Conservation (phyloP, 768 basidiomycete species). For the Terana coerulea region DNA sequence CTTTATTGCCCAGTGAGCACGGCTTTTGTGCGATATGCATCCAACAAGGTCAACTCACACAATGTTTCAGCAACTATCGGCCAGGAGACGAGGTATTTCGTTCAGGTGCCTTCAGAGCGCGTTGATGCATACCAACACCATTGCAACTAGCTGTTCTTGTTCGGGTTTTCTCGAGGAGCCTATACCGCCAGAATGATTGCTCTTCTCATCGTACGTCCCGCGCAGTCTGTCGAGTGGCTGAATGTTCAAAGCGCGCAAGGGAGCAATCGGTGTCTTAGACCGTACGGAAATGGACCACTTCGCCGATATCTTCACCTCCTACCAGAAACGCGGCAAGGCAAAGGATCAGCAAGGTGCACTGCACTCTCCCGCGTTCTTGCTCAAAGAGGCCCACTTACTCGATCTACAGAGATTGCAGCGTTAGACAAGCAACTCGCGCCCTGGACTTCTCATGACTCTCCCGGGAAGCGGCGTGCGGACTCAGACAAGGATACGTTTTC, state of each 20-base stretch:
- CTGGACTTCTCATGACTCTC: constrained; percentile 51
- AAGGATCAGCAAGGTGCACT: constrained; percentile 54
- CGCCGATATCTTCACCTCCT: constrained; percentile 55
- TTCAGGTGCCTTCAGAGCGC: neutral
- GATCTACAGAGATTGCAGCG: constrained; percentile 30
- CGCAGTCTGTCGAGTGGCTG: constrained; percentile 1
- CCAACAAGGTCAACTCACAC: neutral
- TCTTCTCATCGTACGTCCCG: constrained; percentile 52
- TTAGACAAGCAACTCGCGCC: constrained; percentile 44
- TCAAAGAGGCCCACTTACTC: constrained; percentile 36
- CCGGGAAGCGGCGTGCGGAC: constrained; percentile 49
- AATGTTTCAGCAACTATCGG: constrained; percentile 52
- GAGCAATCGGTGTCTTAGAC: constrained; percentile 67
- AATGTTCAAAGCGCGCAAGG: constrained; percentile 34
- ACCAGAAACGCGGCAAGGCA: constrained; percentile 58
- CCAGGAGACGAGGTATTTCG: constrained; percentile 64
- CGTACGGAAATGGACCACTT: constrained; percentile 72
- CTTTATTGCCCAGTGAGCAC: constrained; percentile 73
- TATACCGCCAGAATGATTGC: constrained; percentile 76
- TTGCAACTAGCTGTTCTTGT: constrained; percentile 60
- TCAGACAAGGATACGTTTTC: constrained; percentile 47
- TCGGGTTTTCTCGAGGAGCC: constrained; percentile 76
- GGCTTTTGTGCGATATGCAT: neutral
- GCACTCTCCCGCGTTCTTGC: neutral
- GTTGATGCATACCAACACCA: neutral